Conservation (phyloP, 2,329 filamentous ascomycete species). For the Diaporthe batatas region DNA sequence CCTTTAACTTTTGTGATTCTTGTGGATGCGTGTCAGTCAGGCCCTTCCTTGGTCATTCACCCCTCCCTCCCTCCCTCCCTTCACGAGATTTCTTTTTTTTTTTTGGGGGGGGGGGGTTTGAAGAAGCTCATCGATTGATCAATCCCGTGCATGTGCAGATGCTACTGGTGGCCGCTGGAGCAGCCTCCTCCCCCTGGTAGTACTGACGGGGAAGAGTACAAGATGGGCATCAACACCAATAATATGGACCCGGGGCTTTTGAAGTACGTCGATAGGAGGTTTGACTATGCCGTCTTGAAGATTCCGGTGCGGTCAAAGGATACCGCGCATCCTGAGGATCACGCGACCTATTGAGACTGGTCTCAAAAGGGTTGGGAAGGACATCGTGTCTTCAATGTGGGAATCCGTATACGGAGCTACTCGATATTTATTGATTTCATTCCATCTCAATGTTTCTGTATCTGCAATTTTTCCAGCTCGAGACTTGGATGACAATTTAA, state of each 20-base stretch:
- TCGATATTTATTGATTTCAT: too few species aligned
- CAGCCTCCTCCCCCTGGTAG: too few species aligned
- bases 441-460: too few species aligned
- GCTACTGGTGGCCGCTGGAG: conserved; percentile 5
- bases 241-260: conserved; percentile 8
- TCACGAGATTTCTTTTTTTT: too few species aligned
- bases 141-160: neutral
- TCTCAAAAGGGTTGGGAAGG: neutral
- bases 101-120: too few species aligned
- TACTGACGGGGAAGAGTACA: neutral
- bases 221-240: conserved; percentile 10
- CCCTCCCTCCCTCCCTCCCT: too few species aligned
- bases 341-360: neutral
- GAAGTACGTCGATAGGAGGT: neutral
- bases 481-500: too few species aligned
- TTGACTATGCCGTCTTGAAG: neutral
- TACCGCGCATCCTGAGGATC: conserved; percentile 6
- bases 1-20: too few species aligned
- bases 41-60: too few species aligned
- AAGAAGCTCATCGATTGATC: too few species aligned
- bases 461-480: too few species aligned
- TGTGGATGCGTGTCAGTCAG: too few species aligned
- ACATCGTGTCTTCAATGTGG: neutral
- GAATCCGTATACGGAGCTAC: neutral
- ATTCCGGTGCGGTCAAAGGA: neutral